phyloP scores from a whole-genome alignment of 345 rosid genomes.

The Dimocarpus longan region DNA sequence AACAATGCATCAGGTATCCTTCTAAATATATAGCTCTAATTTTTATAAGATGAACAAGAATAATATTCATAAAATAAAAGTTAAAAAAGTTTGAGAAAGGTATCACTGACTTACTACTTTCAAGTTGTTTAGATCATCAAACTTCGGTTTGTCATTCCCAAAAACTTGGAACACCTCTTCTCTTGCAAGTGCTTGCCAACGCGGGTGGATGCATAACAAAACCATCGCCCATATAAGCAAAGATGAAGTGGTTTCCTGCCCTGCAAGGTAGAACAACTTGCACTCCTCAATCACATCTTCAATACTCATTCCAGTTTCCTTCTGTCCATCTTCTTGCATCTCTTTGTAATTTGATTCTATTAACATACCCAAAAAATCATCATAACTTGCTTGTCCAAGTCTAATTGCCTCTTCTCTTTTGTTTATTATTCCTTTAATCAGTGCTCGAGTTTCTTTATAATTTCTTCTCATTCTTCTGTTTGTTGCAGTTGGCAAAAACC shows the following conservation, averaged over 20 bases:
- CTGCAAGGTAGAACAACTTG: slow-evolving; percentile 67
- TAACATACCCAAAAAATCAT: slow-evolving; percentile 51
- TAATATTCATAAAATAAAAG: too few species aligned
- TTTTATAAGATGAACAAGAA: too few species aligned
- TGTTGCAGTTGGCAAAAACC: slow-evolving; percentile 48
- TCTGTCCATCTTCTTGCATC: slow-evolving; percentile 29
- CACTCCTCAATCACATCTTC: slow-evolving; percentile 62
- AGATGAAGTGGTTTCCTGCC: slow-evolving; percentile 59
- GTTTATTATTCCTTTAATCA: slow-evolving; percentile 35
- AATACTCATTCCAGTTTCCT: slow-evolving; percentile 36
- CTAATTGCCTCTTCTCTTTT: slow-evolving; percentile 44
- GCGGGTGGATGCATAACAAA: slow-evolving; percentile 49
- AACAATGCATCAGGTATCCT: too few species aligned
- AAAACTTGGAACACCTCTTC: slow-evolving; percentile 47
- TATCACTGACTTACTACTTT: slow-evolving; percentile 19
- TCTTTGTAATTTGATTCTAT: slow-evolving; percentile 43
- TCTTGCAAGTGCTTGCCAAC: slow-evolving; percentile 62
- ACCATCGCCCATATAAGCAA: slow-evolving; percentile 57
- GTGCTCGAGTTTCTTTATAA: slow-evolving; percentile 31
- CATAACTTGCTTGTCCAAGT: slow-evolving; percentile 28
- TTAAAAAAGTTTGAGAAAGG: too few species aligned
- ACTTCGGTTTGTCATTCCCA: slow-evolving; percentile 40
- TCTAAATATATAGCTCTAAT: too few species aligned
- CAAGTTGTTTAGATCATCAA: slow-evolving; percentile 40
- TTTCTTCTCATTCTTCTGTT: slow-evolving; percentile 45